A percentile compares a stretch with the other conserved stretches of the same genome.
These are phyloP conservation scores for Lentinula detonsa DNA, from an alignment of 768 basidiomycete genomes.

Conservation along the genomic window DNA sequence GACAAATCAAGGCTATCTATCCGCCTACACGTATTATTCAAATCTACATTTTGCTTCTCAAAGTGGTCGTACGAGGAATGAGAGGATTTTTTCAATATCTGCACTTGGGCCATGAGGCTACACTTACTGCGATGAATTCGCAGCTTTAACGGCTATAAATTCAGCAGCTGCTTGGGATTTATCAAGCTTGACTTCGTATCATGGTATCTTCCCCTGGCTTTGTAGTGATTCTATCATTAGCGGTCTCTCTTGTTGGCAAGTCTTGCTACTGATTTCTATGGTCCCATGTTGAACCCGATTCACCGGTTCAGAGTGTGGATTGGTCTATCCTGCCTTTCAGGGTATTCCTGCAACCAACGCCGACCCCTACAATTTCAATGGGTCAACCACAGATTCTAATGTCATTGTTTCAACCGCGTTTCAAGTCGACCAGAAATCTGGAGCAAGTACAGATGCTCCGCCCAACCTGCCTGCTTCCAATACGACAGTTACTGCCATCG, in stretches of 20 bases:
- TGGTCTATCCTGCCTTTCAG: constrained; percentile 1
- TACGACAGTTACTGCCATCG: constrained; percentile 37
- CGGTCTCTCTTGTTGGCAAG: background rate
- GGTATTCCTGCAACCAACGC: background rate
- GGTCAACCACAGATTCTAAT: constrained; percentile 22
- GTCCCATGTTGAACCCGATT: background rate
- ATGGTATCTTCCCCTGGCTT: background rate
- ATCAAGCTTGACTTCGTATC: background rate
- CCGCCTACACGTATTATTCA: no score
- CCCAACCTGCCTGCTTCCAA: constrained; percentile 30
- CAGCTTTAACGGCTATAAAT: background rate
- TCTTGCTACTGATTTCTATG: background rate
- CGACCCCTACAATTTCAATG: constrained; percentile 5
- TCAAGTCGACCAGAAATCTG: constrained; percentile 33
- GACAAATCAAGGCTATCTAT: no score
- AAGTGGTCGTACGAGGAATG: background rate
- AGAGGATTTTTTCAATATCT: background rate
- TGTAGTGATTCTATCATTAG: background rate
- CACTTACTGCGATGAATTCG: background rate
- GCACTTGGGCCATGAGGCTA: background rate
- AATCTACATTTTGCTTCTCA: background rate
- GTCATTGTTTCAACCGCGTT: constrained; percentile 28
- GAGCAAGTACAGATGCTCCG: constrained; percentile 19
- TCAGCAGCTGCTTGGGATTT: background rate
- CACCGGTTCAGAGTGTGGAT: background rate